Evolutionary conservation across 352 stramenopile species (phyloP).

Genomic region (Globisporangium alternatum): DNA sequence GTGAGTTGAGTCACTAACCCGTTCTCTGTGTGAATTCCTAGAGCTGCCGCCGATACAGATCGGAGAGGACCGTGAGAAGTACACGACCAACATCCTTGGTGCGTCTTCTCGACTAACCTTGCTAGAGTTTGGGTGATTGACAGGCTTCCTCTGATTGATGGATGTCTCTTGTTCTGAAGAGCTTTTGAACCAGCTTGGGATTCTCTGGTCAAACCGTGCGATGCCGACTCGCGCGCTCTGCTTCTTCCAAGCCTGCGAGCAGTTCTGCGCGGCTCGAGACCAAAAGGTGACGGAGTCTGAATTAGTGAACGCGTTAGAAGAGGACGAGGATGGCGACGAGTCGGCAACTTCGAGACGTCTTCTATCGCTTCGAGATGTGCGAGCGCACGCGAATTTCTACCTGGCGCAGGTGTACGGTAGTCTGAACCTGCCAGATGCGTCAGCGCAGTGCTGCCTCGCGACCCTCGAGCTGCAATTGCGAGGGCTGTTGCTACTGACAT

Average conservation of each 20-base stretch:
- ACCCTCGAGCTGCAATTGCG: slow-evolving; percentile 66
- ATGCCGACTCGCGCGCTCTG: slow-evolving; percentile 43
- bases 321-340: slow-evolving; percentile 8
- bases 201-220: slow-evolving; percentile 66
- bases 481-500: not conserved
- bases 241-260: slow-evolving; percentile 44
- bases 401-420: slow-evolving; percentile 65
- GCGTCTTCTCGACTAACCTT: not conserved
- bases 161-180: slow-evolving; percentile 14
- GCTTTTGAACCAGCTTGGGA: slow-evolving; percentile 62
- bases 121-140: not conserved
- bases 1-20: too few species aligned
- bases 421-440: slow-evolving; percentile 45
- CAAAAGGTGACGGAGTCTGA: not conserved
- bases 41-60: slow-evolving; percentile 26
- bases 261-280: slow-evolving; percentile 18
- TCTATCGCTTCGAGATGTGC: slow-evolving; percentile 13
- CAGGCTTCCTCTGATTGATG: not conserved
- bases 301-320: not conserved
- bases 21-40: not conserved
- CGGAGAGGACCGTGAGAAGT: slow-evolving; percentile 16
- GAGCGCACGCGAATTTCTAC: slow-evolving; percentile 66
- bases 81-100: slow-evolving; percentile 22
- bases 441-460: slow-evolving; percentile 52
- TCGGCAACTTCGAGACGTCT: not conserved